These are phyloP conservation scores for Carex cristatella DNA, from an alignment of 176 grass and related monocot species.

Conservation along the genomic window DNA sequence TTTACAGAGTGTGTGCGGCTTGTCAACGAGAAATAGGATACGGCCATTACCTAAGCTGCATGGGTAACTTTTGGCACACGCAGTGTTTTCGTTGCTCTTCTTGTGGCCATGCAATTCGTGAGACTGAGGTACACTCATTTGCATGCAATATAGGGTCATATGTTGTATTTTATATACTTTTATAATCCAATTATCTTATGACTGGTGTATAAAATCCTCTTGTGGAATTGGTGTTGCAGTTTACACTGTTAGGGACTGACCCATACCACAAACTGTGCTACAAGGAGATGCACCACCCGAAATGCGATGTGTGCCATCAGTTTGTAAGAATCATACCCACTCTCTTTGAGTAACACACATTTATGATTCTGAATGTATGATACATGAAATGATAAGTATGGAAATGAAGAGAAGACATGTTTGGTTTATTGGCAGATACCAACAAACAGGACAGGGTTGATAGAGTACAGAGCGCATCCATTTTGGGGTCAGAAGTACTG, in stretches of 20 bases:
- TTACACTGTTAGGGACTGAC: constrained; percentile 65
- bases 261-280: constrained; percentile 84
- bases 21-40: constrained; percentile 88
- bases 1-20: constrained; percentile 63
- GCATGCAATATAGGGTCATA: background rate
- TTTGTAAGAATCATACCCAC: constrained; percentile 61
- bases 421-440: constrained; percentile 53
- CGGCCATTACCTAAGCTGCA: constrained; percentile 92
- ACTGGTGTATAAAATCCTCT: background rate
- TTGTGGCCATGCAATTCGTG: constrained; percentile 59
- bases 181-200: background rate
- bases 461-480: constrained; percentile 79
- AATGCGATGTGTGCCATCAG: constrained; percentile 89
- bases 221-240: constrained; percentile 42
- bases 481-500: constrained; percentile 97
- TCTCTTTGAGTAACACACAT: background rate
- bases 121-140: constrained; percentile 54
- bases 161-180: background rate
- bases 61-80: constrained; percentile 93
- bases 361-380: background rate
- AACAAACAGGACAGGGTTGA: constrained; percentile 55
- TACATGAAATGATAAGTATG: background rate
- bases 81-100: constrained; percentile 70
- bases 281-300: constrained; percentile 94
- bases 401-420: background rate